Percentiles rank a stretch among this genome's conserved stretches.
phyloP scores from a whole-genome alignment of 2,329 filamentous ascomycete species.

The Fusarium dimerum region DNA sequence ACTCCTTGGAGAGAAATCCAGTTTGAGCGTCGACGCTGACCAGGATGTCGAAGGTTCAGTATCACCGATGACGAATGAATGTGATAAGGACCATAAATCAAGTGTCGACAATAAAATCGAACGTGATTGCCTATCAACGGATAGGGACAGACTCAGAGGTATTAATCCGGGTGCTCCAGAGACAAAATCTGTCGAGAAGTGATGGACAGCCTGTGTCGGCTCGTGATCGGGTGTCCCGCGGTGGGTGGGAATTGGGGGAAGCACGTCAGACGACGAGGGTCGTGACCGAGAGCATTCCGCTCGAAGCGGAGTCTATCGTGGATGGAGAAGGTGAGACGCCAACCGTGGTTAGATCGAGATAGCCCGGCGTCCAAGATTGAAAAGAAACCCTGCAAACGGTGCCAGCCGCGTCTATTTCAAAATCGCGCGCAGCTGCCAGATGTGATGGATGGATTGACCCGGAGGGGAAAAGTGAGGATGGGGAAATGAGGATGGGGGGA shows the following conservation, averaged over 20 bases:
- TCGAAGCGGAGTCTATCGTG: conserved; percentile 12
- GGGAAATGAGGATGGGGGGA: too few relatives aligned
- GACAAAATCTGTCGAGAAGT: conserved; percentile 3
- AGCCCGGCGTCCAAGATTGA: background rate
- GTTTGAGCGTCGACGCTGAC: conserved; percentile 5
- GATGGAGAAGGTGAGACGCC: conserved; percentile 13
- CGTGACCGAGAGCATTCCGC: conserved; percentile 28
- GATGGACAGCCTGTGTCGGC: conserved; percentile 15
- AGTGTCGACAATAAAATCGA: background rate
- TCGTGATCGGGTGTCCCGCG: conserved; percentile 24
- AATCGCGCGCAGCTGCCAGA: background rate
- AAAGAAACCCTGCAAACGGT: background rate
- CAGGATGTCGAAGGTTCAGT: conserved; percentile 2
- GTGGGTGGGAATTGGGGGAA: conserved; percentile 19
- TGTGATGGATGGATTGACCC: background rate
- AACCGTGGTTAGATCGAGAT: background rate
- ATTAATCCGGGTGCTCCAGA: background rate
- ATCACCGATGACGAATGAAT: conserved; percentile 5
- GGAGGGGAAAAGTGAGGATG: background rate
- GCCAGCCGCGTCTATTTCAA: background rate
- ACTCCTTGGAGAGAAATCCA: conserved; percentile 16
- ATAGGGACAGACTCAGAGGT: background rate
- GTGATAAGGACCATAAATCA: background rate
- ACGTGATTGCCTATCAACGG: background rate
- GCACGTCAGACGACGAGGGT: conserved; percentile 30